Evolutionary conservation across 106 monocot species (phyloP).

Genomic region (Agapanthus africanus): DNA sequence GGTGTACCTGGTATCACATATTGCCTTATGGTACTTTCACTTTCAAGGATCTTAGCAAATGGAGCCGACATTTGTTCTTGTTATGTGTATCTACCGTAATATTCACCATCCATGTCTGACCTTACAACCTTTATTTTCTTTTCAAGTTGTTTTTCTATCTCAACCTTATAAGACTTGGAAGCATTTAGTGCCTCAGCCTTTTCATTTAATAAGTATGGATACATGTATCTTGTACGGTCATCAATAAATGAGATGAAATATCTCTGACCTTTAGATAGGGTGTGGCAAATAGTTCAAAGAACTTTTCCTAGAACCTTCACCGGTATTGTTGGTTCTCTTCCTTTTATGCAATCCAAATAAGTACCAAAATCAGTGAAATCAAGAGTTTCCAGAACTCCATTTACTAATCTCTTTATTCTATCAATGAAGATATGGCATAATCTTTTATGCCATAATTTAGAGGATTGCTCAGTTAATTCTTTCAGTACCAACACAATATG

Average conservation of each 20-base stretch:
- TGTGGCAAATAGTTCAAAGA: no score
- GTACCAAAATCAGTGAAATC: no score
- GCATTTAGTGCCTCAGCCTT: neutral
- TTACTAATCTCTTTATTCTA: no score
- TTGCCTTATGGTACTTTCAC: neutral
- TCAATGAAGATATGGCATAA: no score
- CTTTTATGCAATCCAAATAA: no score
- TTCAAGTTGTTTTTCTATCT: conserved; percentile 9
- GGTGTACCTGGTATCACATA: neutral
- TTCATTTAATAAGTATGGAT: neutral
- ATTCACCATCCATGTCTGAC: conserved; percentile 9
- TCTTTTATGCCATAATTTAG: no score
- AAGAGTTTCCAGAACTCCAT: no score
- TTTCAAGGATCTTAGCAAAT: conserved; percentile 1
- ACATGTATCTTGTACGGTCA: conserved; percentile 3
- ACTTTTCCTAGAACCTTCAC: no score
- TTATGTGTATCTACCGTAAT: conserved; percentile 7
- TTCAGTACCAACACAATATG: no score
- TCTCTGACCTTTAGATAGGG: no score
- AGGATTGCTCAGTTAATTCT: no score
- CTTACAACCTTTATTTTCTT: conserved; percentile 5
- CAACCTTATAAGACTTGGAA: neutral
- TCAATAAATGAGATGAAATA: conserved; percentile 7
- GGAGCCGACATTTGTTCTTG: neutral
- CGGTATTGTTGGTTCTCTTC: no score